Conservation (phyloP, 768 basidiomycete species). For the Tulasnella sp. region DNA sequence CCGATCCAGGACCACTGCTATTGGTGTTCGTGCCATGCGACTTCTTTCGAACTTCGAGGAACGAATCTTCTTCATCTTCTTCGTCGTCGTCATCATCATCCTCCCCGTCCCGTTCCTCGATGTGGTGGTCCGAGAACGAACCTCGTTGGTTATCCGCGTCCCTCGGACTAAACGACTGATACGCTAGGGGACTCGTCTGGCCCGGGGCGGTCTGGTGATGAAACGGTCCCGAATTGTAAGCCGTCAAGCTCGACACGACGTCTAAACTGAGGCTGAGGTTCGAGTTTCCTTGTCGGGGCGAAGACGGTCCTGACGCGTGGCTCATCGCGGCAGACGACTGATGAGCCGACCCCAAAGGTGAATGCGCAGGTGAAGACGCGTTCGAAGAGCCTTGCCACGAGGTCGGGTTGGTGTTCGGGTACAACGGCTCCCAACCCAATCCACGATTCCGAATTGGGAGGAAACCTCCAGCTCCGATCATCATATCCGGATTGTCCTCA, state of each 20-base stretch:
- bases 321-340: constrained; percentile 13
- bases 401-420: constrained; percentile 14
- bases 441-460: constrained; percentile 11
- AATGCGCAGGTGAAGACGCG: constrained; percentile 18
- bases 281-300: constrained; percentile 12
- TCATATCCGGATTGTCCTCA: constrained; percentile 5
- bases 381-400: constrained; percentile 20
- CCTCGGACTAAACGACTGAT: constrained; percentile 16
- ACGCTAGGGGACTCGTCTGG: constrained; percentile 2
- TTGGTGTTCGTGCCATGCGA: constrained; percentile 7
- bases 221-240: constrained; percentile 7
- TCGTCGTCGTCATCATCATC: constrained; percentile 21
- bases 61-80: constrained; percentile 26
- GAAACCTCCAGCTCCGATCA: constrained; percentile 20
- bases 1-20: not conserved
- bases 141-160: not conserved
- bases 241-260: not conserved
- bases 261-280: constrained; percentile 20
- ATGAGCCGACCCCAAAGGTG: constrained; percentile 15
- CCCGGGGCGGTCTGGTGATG: not conserved
- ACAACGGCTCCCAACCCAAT: constrained; percentile 22
- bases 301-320: constrained; percentile 8
- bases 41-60: constrained; percentile 19
- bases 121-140: constrained; percentile 2
- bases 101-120: constrained; percentile 17